phyloP scores from a whole-genome alignment of 495 filamentous ascomycete species.

The Glarea lozoyensis region DNA sequence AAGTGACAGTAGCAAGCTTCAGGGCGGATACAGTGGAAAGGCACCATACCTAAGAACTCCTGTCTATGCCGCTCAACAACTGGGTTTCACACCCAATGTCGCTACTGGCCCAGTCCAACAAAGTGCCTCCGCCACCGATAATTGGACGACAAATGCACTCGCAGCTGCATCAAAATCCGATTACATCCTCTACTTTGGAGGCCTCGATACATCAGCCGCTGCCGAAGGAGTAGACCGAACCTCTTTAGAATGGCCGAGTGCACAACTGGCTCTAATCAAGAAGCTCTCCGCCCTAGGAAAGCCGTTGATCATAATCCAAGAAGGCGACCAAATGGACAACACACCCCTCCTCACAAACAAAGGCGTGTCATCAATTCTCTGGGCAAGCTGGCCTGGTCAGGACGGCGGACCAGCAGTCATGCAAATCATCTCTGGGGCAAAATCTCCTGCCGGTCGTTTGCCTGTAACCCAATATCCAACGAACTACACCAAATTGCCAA shows the following conservation, averaged over 20 bases:
- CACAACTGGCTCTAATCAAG: conserved; percentile 45
- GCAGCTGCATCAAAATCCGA: conserved; percentile 42
- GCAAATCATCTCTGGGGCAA: conserved; percentile 34
- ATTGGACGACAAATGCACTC: conserved; percentile 32
- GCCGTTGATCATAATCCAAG: conserved; percentile 47
- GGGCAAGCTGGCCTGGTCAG: conserved; percentile 52
- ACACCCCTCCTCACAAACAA: conserved; percentile 37
- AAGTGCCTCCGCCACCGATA: conserved; percentile 31
- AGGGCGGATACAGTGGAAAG: conserved; percentile 50
- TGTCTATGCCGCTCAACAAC: conserved; percentile 36
- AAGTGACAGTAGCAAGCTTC: conserved; percentile 49
- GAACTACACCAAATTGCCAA: conserved; percentile 46
- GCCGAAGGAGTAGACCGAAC: conserved; percentile 44
- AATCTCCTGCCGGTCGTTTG: conserved; percentile 48
- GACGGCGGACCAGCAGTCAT: conserved; percentile 49
- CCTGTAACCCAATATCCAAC: conserved; percentile 51
- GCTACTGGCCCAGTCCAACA: conserved; percentile 28
- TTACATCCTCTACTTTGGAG: conserved; percentile 46
- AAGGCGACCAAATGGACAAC: conserved; percentile 36
- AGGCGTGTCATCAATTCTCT: conserved; percentile 54
- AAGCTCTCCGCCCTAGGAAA: conserved; percentile 41
- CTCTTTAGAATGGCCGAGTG: conserved; percentile 49
- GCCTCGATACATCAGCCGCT: conserved; percentile 49
- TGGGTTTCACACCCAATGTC: conserved; percentile 39
- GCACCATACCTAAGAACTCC: conserved; percentile 49